These are phyloP conservation scores for Diutina mesorugosa DNA, from an alignment of 1,139 yeast species.

Conservation along the genomic window DNA sequence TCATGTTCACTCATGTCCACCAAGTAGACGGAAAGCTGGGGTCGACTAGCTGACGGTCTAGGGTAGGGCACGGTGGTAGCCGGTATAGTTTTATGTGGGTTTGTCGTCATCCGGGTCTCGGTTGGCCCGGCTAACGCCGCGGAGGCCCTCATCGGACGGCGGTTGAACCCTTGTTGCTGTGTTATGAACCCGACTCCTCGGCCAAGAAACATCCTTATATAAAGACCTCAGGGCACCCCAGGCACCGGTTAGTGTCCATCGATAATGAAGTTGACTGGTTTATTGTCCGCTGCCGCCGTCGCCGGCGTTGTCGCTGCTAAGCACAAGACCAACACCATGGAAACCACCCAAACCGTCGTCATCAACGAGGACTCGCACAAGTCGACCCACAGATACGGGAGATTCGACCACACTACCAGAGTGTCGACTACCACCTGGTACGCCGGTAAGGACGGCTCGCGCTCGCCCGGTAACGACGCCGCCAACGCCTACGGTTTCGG, in stretches of 20 bases:
- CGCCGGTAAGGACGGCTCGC: not conserved
- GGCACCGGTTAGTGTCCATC: not conserved
- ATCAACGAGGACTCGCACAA: conserved; percentile 1
- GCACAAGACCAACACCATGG: not conserved
- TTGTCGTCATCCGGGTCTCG: too few species aligned
- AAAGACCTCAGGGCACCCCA: not conserved
- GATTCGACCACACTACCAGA: conserved; percentile 2
- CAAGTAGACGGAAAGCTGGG: not conserved
- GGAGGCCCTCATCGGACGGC: not conserved
- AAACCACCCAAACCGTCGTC: not conserved
- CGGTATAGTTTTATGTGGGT: too few species aligned
- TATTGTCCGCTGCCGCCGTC: not conserved
- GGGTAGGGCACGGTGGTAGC: not conserved
- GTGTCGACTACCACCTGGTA: conserved; percentile 1
- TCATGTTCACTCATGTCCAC: not conserved
- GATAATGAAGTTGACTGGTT: conserved; percentile 1
- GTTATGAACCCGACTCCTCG: not conserved
- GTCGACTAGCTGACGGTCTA: not conserved
- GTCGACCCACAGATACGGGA: conserved; percentile 1
- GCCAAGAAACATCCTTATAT: not conserved
- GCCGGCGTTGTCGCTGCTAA: not conserved
- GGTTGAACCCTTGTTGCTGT: not conserved
- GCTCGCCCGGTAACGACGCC: not conserved
- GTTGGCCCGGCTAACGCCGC: too few species aligned
- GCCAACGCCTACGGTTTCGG: not conserved